Evolutionary conservation across 768 basidiomycete genomes (phyloP).

Genomic region (Roridomyces roridus): DNA sequence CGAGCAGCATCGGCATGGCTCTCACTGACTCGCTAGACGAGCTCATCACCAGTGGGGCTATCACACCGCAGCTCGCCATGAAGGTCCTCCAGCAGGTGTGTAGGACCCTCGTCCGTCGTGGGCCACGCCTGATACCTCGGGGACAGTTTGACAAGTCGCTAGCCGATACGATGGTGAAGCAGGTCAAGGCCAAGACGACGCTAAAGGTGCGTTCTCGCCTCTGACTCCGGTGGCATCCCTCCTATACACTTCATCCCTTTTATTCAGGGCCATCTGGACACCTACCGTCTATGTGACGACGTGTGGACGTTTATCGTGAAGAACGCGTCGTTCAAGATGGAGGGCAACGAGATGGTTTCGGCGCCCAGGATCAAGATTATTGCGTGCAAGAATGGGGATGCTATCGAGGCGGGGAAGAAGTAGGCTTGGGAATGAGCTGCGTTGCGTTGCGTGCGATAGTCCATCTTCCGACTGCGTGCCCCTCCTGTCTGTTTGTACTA

Average conservation of each 20-base stretch:
- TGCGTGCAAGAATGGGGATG: slow-evolving; percentile 96
- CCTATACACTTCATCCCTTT: too few species aligned
- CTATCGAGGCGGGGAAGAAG: slow-evolving; percentile 84
- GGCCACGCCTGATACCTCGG: not conserved
- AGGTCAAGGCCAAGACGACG: slow-evolving; percentile 93
- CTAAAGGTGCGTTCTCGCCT: slow-evolving; percentile 67
- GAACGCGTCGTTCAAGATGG: slow-evolving; percentile 94
- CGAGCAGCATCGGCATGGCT: slow-evolving; percentile 91
- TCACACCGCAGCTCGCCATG: slow-evolving; percentile 98
- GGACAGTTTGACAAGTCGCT: slow-evolving; percentile 94
- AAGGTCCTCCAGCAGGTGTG: slow-evolving; percentile 95
- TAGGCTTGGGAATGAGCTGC: too few species aligned
- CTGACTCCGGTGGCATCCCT: not conserved
- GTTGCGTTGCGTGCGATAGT: too few species aligned
- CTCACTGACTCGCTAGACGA: slow-evolving; percentile 98
- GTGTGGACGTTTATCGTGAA: slow-evolving; percentile 99
- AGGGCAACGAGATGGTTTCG: slow-evolving; percentile 78
- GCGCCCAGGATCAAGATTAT: slow-evolving; percentile 94
- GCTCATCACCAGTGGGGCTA: slow-evolving; percentile 94
- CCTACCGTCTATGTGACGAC: slow-evolving; percentile 92
- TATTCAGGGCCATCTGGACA: slow-evolving; percentile 83
- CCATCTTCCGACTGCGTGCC: too few species aligned
- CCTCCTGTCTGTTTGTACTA: too few species aligned
- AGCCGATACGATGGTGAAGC: slow-evolving; percentile 90
- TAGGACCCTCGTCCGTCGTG: not conserved